Percentiles rank a stretch among this genome's conserved stretches.
Evolutionary conservation across 139 green algal species (phyloP).

Genomic region (Chlorella sp.): DNA sequence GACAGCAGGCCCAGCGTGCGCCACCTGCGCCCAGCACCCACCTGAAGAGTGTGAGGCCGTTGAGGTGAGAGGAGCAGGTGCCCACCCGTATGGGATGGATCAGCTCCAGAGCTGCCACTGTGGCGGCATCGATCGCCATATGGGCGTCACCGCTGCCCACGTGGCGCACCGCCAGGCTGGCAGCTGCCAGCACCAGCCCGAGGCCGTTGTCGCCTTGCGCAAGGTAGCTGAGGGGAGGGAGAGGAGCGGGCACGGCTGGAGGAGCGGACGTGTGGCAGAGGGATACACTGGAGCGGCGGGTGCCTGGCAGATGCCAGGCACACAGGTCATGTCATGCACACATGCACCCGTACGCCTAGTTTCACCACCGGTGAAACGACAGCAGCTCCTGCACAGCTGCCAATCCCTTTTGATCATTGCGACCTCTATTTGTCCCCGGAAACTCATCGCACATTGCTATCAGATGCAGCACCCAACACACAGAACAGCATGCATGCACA

Average conservation of each 20-base stretch:
- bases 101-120: conserved; percentile 62
- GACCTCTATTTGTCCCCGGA: too few species aligned
- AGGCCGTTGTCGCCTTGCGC: conserved; percentile 29
- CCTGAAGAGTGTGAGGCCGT: conserved; percentile 45
- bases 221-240: conserved; percentile 43
- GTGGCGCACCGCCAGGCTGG: conserved; percentile 44
- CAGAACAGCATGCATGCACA: too few species aligned
- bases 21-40: neutral
- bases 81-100: conserved; percentile 47
- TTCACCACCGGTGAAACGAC: too few species aligned
- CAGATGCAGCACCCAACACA: neutral
- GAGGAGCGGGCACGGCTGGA: neutral
- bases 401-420: too few species aligned
- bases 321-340: too few species aligned
- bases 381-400: neutral
- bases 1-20: neutral
- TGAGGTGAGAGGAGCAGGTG: conserved; percentile 19
- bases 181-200: conserved; percentile 30
- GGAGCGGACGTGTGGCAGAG: neutral
- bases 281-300: too few species aligned
- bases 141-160: conserved; percentile 35
- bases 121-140: conserved; percentile 71
- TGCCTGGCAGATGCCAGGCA: too few species aligned
- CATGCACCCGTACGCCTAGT: too few species aligned
- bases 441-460: too few species aligned